phyloP scores from a whole-genome alignment of 805 yeast genomes.

The Candida saitoana region DNA sequence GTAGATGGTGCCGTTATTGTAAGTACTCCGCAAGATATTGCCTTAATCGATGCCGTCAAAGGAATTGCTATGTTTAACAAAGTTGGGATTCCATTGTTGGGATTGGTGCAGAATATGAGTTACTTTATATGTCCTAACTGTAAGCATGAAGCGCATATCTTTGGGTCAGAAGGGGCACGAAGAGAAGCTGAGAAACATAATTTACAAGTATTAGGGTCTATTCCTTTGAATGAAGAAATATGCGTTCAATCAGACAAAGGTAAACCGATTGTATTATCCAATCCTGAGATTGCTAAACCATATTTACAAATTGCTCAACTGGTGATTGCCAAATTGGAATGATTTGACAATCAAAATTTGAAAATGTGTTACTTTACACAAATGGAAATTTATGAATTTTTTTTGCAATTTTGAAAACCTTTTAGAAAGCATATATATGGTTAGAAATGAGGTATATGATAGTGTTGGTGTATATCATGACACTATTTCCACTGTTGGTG shows the following conservation, averaged over 20 bases:
- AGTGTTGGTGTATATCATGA: not conserved
- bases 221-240: slow-evolving; percentile 63
- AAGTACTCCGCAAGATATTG: slow-evolving; percentile 84
- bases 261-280: slow-evolving; percentile 52
- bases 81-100: slow-evolving; percentile 67
- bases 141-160: slow-evolving; percentile 65
- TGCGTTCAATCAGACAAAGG: slow-evolving; percentile 63
- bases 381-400: not conserved
- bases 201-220: slow-evolving; percentile 54
- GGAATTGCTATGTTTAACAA: slow-evolving; percentile 77
- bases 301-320: slow-evolving; percentile 47
- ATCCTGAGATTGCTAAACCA: slow-evolving; percentile 32
- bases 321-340: slow-evolving; percentile 8
- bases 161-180: slow-evolving; percentile 60
- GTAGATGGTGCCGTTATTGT: slow-evolving; percentile 80
- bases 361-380: not conserved
- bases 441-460: not conserved
- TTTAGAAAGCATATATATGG: too few species aligned
- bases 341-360: not conserved
- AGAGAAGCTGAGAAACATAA: slow-evolving; percentile 48
- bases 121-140: slow-evolving; percentile 73
- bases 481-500: not conserved
- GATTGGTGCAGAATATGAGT: slow-evolving; percentile 83
- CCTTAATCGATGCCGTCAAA: slow-evolving; percentile 72
- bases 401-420: too few species aligned